A percentile compares a stretch with the other conserved stretches of the same genome.
Evolutionary conservation across 225 moss, liverwort and hornwort species (phyloP).

Genomic region (Asterella californica): DNA sequence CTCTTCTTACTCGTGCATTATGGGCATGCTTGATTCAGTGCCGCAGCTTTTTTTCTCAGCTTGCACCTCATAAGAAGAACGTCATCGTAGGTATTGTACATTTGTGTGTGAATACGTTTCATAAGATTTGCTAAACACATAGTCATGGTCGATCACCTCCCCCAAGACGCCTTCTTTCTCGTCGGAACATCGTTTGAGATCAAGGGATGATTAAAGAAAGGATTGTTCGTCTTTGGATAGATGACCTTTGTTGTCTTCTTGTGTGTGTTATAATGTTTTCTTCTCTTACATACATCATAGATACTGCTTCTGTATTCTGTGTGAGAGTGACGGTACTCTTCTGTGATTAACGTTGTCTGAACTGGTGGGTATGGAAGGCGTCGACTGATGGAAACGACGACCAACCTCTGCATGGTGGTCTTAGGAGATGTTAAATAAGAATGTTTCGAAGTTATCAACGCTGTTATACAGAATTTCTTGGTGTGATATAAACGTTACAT

Average conservation of each 20-base stretch:
- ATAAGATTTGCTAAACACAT: too few relatives aligned
- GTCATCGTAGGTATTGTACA: too few relatives aligned
- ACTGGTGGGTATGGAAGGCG: conserved; percentile 53
- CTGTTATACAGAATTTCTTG: neutral
- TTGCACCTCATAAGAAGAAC: too few relatives aligned
- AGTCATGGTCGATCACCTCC: too few relatives aligned
- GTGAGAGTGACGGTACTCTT: neutral
- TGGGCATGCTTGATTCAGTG: neutral
- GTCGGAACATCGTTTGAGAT: neutral
- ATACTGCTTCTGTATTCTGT: too few relatives aligned
- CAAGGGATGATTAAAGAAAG: neutral
- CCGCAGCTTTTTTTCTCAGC: neutral
- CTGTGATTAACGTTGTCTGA: neutral
- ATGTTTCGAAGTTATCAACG: neutral
- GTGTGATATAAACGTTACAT: neutral
- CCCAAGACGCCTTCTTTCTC: too few relatives aligned
- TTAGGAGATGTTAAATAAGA: neutral
- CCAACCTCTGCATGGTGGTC: conserved; percentile 43
- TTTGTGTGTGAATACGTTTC: too few relatives aligned
- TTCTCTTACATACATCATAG: too few relatives aligned
- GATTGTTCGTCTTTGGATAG: neutral
- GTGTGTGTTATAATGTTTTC: too few relatives aligned
- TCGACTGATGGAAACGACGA: conserved; percentile 83
- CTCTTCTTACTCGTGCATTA: too few relatives aligned
- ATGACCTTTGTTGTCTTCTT: neutral